Evolutionary conservation across 495 filamentous ascomycete species (phyloP), one percentile per base, ranked within the genome.

Genomic region (Daldinia concentrica): DNA sequence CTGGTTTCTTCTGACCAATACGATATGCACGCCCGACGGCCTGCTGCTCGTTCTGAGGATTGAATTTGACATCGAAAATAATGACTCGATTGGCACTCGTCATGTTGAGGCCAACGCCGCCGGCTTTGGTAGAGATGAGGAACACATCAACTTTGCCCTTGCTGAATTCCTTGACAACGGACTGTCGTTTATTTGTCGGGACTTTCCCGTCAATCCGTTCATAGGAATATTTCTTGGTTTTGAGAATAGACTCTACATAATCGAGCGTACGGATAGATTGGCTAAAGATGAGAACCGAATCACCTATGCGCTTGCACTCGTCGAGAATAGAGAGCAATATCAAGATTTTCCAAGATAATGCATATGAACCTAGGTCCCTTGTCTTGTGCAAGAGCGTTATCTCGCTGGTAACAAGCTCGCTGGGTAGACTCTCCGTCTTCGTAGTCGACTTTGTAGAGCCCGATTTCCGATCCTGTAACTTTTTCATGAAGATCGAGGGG

Each of bases 1-100:
- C 94, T 1, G 85, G 83, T 70, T 97, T 97, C 17, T 77, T 79
- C 74, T 98, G 95, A 0, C 95, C 94, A 22, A 98, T 84, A 2
- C 95, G 92, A 76, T 96, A 97, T 0, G 91, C 91, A 70, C 95
- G 86, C 8, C 93, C 94, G 61, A 98, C 87, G 6, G 95, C 95
- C 77, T 98, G 95, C 63, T 94, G 89, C 75, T 98, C 95, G 78
- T 89, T 86, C 5, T 86, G 85, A 0, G 95, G 95, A 58, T 92
- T 95, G 78, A 89, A 97, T 54, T 83, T 82, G 76, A 91, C 92
- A 73, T 98, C 95, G 37, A 97, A 90, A 19, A 98, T 91, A 24
- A 69, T 64, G 36, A 69, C 55, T 6, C 95, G 87, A 77, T 97
- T 98, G 0, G 95, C 95, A 4, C 91, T 90, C 39, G 81, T 83